These are phyloP conservation scores for Lavandula angustifolia DNA, from an alignment of 257 asterid genomes.

Conservation along the genomic window DNA sequence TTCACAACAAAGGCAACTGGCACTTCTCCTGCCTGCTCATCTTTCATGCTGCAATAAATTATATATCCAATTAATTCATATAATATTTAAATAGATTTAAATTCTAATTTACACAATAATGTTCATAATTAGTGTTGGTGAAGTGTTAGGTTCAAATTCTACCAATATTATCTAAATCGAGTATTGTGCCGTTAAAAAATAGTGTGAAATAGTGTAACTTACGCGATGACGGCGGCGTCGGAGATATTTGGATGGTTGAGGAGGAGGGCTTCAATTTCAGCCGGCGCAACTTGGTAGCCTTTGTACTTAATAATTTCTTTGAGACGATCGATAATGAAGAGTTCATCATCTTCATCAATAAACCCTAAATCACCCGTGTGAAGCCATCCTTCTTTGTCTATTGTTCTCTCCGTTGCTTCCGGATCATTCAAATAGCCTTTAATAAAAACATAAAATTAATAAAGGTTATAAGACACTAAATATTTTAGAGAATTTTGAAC, in stretches of 20 bases:
- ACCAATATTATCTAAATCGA: no score
- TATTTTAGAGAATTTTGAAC: no score
- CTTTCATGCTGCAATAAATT: slow-evolving; percentile 59
- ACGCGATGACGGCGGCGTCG: slow-evolving; percentile 89
- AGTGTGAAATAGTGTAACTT: slow-evolving; percentile 21
- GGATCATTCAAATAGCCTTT: slow-evolving; percentile 76
- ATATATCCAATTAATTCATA: no score
- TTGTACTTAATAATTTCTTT: slow-evolving; percentile 85
- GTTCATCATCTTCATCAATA: slow-evolving; percentile 80
- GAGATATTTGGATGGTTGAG: slow-evolving; percentile 67
- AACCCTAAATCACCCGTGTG: slow-evolving; percentile 87
- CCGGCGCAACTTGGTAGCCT: slow-evolving; percentile 95
- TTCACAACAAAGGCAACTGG: slow-evolving; percentile 88
- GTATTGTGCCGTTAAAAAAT: no score
- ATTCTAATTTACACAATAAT: neutral
- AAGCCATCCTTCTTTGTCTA: slow-evolving; percentile 92
- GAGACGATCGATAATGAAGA: slow-evolving; percentile 82
- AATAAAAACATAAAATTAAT: neutral
- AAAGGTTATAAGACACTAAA: no score
- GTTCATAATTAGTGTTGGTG: no score
- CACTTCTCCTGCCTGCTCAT: slow-evolving; percentile 86
- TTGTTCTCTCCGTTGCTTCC: slow-evolving; percentile 63
- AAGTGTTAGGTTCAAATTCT: neutral
- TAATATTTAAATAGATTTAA: no score
- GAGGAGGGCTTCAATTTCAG: slow-evolving; percentile 85